Conservation (phyloP, 495 filamentous ascomycete genomes). For the Ascobolus immersus region DNA sequence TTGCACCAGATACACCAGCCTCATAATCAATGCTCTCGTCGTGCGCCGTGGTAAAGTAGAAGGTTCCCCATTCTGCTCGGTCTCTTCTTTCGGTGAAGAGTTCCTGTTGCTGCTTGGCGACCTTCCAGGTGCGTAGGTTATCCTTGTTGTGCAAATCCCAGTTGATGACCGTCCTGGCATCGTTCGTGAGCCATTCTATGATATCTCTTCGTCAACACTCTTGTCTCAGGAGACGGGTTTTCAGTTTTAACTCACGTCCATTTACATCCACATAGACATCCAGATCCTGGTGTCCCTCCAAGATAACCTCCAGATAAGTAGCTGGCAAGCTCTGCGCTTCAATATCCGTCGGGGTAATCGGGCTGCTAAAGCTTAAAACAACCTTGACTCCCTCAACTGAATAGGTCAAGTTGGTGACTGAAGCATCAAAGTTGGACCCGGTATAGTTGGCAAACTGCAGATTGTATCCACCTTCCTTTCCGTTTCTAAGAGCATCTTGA, state of each 20-base stretch:
- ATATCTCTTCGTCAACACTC: constrained; percentile 42
- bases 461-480: constrained; percentile 28
- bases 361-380: constrained; percentile 67
- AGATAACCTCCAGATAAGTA: constrained; percentile 54
- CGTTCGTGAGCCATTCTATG: constrained; percentile 9
- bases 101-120: constrained; percentile 37
- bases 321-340: constrained; percentile 76
- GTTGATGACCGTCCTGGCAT: constrained; percentile 4
- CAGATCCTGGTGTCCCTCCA: constrained; percentile 43
- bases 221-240: constrained; percentile 42
- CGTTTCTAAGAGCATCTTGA: constrained; percentile 49
- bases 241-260: constrained; percentile 77
- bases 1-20: constrained; percentile 37
- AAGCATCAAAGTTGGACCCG: constrained; percentile 69
- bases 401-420: constrained; percentile 80
- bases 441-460: constrained; percentile 46
- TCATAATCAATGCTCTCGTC: constrained; percentile 27
- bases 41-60: constrained; percentile 46
- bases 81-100: constrained; percentile 51
- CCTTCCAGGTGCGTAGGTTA: constrained; percentile 29
- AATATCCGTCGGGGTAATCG: constrained; percentile 78
- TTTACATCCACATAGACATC: constrained; percentile 71
- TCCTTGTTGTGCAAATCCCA: constrained; percentile 4
- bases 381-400: constrained; percentile 36
- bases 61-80: constrained; percentile 66